Evolutionary conservation across 768 basidiomycete genomes (phyloP).

Genomic region (Suillus bovinus): DNA sequence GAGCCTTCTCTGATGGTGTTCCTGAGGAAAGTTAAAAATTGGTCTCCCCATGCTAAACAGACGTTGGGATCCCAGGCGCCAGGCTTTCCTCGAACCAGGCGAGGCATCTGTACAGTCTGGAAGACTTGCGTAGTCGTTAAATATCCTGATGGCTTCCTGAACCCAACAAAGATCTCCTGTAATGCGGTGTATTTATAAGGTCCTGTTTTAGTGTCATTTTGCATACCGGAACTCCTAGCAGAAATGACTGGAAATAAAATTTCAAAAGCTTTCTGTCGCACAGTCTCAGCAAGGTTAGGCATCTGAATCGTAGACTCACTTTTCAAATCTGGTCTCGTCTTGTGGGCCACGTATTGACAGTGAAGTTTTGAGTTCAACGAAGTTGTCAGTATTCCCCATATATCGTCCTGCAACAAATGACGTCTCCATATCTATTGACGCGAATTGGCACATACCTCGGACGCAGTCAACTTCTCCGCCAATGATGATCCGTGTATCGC

Average conservation of each 20-base stretch:
- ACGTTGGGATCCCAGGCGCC: slow-evolving; percentile 75
- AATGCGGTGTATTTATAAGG: slow-evolving; percentile 7
- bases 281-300: slow-evolving; percentile 6
- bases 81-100: slow-evolving; percentile 71
- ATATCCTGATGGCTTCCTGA: slow-evolving; percentile 76
- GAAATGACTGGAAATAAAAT: slow-evolving; percentile 89
- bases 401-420: slow-evolving; percentile 50
- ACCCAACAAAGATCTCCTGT: slow-evolving; percentile 85
- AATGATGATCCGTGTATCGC: slow-evolving; percentile 67
- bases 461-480: slow-evolving; percentile 94
- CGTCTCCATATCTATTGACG: not conserved
- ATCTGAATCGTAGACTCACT: slow-evolving; percentile 43
- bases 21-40: slow-evolving; percentile 58
- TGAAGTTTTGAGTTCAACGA: slow-evolving; percentile 90
- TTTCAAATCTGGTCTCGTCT: slow-evolving; percentile 78
- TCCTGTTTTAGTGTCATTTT: not conserved
- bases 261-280: slow-evolving; percentile 78
- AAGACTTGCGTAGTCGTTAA: slow-evolving; percentile 68
- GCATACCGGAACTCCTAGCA: slow-evolving; percentile 86
- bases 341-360: slow-evolving; percentile 59
- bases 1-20: slow-evolving; percentile 28
- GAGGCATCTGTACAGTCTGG: slow-evolving; percentile 78
- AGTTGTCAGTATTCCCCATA: slow-evolving; percentile 60
- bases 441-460: slow-evolving; percentile 47
- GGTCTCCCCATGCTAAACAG: slow-evolving; percentile 74